Evolutionary conservation across 2,329 filamentous ascomycete species (phyloP).

Genomic region (Neophaeococcomyces aloes): DNA sequence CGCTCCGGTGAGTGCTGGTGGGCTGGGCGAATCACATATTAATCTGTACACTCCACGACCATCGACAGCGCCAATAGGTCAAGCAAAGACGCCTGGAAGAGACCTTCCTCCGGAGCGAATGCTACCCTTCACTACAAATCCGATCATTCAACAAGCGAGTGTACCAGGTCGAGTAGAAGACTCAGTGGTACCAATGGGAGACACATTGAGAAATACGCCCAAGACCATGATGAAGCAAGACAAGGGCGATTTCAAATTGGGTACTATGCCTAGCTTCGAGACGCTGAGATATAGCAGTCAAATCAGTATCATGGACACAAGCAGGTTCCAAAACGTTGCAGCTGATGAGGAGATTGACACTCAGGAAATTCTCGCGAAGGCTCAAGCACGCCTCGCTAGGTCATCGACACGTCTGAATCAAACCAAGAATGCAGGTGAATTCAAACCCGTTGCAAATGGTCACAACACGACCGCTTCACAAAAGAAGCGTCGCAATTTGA

Average conservation of each 20-base stretch:
- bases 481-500: not conserved
- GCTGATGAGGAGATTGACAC: conserved; percentile 5
- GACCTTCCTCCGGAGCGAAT: conserved; percentile 34
- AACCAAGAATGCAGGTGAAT: not conserved
- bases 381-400: not conserved
- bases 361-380: conserved; percentile 1
- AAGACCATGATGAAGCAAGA: too few relatives aligned
- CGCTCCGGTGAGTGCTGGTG: not conserved
- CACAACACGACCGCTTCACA: not conserved
- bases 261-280: too few relatives aligned
- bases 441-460: not conserved
- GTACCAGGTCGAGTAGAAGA: not conserved
- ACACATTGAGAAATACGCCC: not conserved
- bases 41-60: conserved; percentile 17
- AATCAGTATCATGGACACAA: not conserved
- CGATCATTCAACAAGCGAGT: conserved; percentile 12
- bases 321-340: not conserved
- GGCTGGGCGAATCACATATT: not conserved
- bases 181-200: too few relatives aligned
- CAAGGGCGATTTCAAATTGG: too few relatives aligned
- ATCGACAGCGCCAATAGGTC: conserved; percentile 22
- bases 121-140: conserved; percentile 29
- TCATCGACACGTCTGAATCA: not conserved
- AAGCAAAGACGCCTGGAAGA: conserved; percentile 23
- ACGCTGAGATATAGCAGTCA: not conserved